phyloP scores from a whole-genome alignment of 2,329 filamentous ascomycete species.

The Colletotrichum lini region DNA sequence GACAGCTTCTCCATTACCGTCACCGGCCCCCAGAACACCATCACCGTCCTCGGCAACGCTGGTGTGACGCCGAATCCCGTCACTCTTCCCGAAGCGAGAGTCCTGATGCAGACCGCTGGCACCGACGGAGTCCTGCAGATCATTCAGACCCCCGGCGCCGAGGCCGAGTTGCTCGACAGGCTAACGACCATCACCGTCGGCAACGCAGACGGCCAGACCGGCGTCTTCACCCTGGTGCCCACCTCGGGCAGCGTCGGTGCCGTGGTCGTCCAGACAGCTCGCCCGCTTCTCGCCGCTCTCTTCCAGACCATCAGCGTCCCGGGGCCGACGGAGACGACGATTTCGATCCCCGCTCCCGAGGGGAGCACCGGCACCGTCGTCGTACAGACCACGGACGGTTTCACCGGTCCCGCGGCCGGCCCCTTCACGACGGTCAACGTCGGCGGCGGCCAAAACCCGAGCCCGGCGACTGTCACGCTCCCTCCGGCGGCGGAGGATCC shows the following conservation, averaged over 20 bases:
- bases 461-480: constrained; percentile 21
- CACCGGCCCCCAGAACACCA: constrained; percentile 23
- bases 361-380: constrained; percentile 27
- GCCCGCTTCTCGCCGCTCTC: neutral
- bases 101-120: neutral
- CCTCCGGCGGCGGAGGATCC: constrained; percentile 7
- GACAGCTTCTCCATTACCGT: constrained; percentile 34
- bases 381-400: constrained; percentile 27
- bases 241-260: constrained; percentile 25
- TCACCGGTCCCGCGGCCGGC: constrained; percentile 18
- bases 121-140: constrained; percentile 15
- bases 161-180: constrained; percentile 18
- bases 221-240: constrained; percentile 23
- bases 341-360: constrained; percentile 24
- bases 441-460: constrained; percentile 11
- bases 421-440: constrained; percentile 23
- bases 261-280: constrained; percentile 28
- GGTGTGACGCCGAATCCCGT: constrained; percentile 24
- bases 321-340: constrained; percentile 18
- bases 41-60: constrained; percentile 32
- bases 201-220: constrained; percentile 1
- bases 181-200: constrained; percentile 24
- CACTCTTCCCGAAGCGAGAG: constrained; percentile 2
- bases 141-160: constrained; percentile 28
- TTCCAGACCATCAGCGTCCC: constrained; percentile 20